These are phyloP conservation scores for Paraurostyla sp. DNA, from an alignment of 73 alveolate genomes.

Conservation along the genomic window DNA sequence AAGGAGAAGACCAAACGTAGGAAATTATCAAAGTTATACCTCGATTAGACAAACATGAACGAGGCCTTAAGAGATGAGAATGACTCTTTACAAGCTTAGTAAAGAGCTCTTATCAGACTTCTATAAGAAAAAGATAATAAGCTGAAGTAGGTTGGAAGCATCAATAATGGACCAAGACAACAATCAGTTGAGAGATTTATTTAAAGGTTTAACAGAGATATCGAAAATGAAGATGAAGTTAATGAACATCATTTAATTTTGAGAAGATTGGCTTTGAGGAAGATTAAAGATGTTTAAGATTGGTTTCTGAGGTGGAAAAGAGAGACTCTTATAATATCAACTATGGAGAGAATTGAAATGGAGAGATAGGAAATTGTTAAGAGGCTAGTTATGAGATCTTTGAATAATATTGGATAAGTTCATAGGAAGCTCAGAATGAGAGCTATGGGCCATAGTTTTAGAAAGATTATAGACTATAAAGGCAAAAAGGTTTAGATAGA, in stretches of 20 bases:
- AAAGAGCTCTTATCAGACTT: slow-evolving; percentile 42
- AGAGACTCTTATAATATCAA: background rate
- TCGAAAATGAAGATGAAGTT: slow-evolving; percentile 41
- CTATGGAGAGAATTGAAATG: slow-evolving; percentile 19
- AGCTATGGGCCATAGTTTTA: background rate
- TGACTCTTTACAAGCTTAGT: slow-evolving; percentile 6
- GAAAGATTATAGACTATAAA: slow-evolving; percentile 13
- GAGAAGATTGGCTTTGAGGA: slow-evolving; percentile 9
- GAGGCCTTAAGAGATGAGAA: slow-evolving; percentile 45
- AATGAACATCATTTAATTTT: background rate
- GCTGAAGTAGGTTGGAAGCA: slow-evolving; percentile 3
- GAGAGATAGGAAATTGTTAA: slow-evolving; percentile 18
- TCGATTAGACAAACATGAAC: slow-evolving; percentile 10
- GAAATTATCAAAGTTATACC: slow-evolving; percentile 29
- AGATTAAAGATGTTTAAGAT: slow-evolving; percentile 13
- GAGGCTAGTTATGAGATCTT: slow-evolving; percentile 42
- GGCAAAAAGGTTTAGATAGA: background rate
- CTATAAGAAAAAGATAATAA: slow-evolving; percentile 55
- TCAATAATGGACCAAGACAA: background rate
- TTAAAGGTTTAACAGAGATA: background rate
- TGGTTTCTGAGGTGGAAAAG: slow-evolving; percentile 27
- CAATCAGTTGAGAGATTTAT: slow-evolving; percentile 50
- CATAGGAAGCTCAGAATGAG: background rate
- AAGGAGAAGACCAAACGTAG: slow-evolving; percentile 48
- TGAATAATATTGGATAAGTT: background rate